Conservation (phyloP, 2,329 filamentous ascomycete genomes). For the Ophiosphaerella korrae region DNA sequence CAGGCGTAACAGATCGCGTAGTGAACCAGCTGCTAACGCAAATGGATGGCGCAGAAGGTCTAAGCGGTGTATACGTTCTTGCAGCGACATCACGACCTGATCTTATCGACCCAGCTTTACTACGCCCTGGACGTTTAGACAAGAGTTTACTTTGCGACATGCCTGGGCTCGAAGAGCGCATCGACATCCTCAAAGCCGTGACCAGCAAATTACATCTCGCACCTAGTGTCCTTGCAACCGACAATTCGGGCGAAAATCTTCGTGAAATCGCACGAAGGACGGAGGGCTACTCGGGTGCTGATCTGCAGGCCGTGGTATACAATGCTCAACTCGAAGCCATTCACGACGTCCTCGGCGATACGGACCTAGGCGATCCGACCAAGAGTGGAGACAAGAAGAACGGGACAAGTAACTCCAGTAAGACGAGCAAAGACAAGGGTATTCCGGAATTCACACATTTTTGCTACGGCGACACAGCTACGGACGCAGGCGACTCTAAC, state of each 20-base stretch:
- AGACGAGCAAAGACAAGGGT: conserved; percentile 25
- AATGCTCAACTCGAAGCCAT: conserved; percentile 98
- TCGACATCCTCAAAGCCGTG: conserved; percentile 88
- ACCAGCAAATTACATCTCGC: conserved; percentile 78
- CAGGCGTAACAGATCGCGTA: conserved; percentile 96
- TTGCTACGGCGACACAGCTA: conserved; percentile 68
- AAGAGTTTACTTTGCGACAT: conserved; percentile 93
- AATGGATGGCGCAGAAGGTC: conserved; percentile 96
- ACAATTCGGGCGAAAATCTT: conserved; percentile 51
- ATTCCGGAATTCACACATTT: conserved; percentile 65
- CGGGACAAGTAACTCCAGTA: conserved; percentile 14
- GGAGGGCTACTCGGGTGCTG: conserved; percentile 90
- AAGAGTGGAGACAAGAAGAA: conserved; percentile 39
- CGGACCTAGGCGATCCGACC: conserved; percentile 43
- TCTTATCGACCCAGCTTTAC: conserved; percentile 89
- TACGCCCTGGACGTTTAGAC: conserved; percentile 89
- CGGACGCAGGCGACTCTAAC: conserved; percentile 33
- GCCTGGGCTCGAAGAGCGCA: conserved; percentile 76
- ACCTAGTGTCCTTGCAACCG: conserved; percentile 62
- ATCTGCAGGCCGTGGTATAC: conserved; percentile 91
- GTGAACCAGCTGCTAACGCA: conserved; percentile 98
- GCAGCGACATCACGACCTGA: conserved; percentile 93
- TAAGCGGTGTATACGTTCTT: conserved; percentile 93
- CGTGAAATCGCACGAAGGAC: conserved; percentile 78
- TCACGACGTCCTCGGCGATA: conserved; percentile 80